A percentile compares a stretch with the other conserved stretches of the same genome.
phyloP scores from a whole-genome alignment of 352 stramenopile species.

The Phytophthora multivora region DNA sequence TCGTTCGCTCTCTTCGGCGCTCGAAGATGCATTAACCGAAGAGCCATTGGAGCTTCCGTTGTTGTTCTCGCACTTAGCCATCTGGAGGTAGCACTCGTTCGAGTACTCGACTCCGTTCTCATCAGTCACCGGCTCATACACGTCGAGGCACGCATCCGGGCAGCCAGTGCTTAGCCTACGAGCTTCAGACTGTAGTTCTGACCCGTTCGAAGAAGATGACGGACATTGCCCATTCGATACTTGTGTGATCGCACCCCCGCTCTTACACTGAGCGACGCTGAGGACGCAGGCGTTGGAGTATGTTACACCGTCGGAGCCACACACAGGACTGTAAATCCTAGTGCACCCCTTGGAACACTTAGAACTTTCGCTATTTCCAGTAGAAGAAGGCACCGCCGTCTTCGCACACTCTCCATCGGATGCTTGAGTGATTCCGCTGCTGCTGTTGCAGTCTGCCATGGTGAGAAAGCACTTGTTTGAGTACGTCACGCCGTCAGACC shows the following conservation, averaged over 20 bases:
- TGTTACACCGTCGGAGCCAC: conserved; percentile 40
- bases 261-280: conserved; percentile 34
- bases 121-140: conserved; percentile 32
- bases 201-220: not conserved
- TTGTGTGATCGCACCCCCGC: conserved; percentile 20
- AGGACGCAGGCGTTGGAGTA: conserved; percentile 47
- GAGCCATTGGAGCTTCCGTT: conserved; percentile 1
- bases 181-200: not conserved
- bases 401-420: conserved; percentile 9
- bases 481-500: conserved; percentile 31
- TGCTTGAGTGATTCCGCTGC: conserved; percentile 5
- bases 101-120: conserved; percentile 35
- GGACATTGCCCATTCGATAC: conserved; percentile 23
- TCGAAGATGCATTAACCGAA: not conserved
- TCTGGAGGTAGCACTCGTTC: conserved; percentile 32
- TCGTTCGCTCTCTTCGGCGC: not conserved
- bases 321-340: conserved; percentile 47
- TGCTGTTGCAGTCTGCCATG: conserved; percentile 18
- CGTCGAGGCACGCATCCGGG: conserved; percentile 28
- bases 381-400: conserved; percentile 1
- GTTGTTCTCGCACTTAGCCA: conserved; percentile 25
- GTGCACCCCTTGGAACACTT: conserved; percentile 29
- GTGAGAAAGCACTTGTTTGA: conserved; percentile 19
- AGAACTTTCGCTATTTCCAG: not conserved
- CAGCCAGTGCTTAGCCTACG: not conserved